These are phyloP conservation scores for Pythium brassicae DNA, from an alignment of 352 stramenopile species.

Conservation along the genomic window DNA sequence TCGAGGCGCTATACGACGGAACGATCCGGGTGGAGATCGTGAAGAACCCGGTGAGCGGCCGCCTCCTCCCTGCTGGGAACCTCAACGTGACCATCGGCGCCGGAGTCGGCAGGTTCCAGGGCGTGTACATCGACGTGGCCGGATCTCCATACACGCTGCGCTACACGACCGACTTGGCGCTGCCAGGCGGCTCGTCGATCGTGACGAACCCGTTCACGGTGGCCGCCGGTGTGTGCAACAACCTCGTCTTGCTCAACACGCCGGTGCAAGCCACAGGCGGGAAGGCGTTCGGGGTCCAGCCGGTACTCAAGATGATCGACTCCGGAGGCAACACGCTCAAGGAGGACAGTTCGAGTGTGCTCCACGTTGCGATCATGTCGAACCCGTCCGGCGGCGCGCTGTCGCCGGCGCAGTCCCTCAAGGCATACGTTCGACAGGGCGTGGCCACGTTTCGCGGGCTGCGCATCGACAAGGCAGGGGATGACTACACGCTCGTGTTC, in stretches of 20 bases:
- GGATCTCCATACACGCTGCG: conserved; percentile 73
- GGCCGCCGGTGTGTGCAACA: conserved; percentile 44
- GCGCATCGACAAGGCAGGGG: conserved; percentile 68
- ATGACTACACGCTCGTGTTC: conserved; percentile 72
- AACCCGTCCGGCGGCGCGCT: conserved; percentile 65
- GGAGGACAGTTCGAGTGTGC: conserved; percentile 57
- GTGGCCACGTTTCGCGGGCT: conserved; percentile 69
- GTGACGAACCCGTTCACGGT: conserved; percentile 82
- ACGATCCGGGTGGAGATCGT: conserved; percentile 63
- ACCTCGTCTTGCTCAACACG: conserved; percentile 37
- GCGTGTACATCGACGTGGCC: conserved; percentile 68
- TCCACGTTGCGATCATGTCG: conserved; percentile 61
- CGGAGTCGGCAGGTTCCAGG: conserved; percentile 56
- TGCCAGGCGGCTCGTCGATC: conserved; percentile 43
- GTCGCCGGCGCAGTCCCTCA: conserved; percentile 33
- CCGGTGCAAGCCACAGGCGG: conserved; percentile 44
- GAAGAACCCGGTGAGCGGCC: conserved; percentile 50
- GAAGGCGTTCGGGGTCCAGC: conserved; percentile 69
- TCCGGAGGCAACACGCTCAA: conserved; percentile 61
- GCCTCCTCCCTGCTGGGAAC: conserved; percentile 37
- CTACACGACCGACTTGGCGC: conserved; percentile 57
- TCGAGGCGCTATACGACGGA: conserved; percentile 36
- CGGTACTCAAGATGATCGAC: conserved; percentile 75
- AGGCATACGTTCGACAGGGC: conserved; percentile 36
- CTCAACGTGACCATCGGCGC: conserved; percentile 51